Conservation (phyloP, 805 yeast species). For the Ogataea nitratoaversa region DNA sequence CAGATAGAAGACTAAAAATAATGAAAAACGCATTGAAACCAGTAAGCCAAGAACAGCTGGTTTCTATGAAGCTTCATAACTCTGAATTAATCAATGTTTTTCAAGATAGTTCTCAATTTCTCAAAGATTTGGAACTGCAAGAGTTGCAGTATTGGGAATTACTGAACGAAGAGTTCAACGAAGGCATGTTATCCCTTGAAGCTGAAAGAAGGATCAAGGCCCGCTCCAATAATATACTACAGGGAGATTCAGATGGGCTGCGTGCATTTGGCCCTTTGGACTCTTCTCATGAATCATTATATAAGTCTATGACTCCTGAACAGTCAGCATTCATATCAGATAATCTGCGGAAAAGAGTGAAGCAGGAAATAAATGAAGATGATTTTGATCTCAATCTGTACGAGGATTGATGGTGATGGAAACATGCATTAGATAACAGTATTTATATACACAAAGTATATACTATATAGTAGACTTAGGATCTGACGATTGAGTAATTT, state of each 20-base stretch:
- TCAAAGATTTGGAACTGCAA: slow-evolving; percentile 24
- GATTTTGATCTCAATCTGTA: slow-evolving; percentile 7
- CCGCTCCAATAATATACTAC: background rate
- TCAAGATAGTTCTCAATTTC: slow-evolving; percentile 24
- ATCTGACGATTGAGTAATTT: no score
- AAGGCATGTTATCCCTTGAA: slow-evolving; percentile 20
- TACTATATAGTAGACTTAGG: no score
- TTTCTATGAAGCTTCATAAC: slow-evolving; percentile 17
- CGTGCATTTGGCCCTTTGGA: slow-evolving; percentile 14
- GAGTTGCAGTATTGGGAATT: slow-evolving; percentile 31
- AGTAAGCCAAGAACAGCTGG: slow-evolving; percentile 20
- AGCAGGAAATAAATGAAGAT: slow-evolving; percentile 10
- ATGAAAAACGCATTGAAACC: slow-evolving; percentile 28
- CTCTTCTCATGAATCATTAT: slow-evolving; percentile 19
- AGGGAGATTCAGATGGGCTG: no score
- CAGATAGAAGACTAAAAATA: slow-evolving; percentile 22
- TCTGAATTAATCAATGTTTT: slow-evolving; percentile 26
- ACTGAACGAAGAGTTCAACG: slow-evolving; percentile 31
- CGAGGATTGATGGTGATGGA: slow-evolving; percentile 1
- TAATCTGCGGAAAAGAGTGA: slow-evolving; percentile 12
- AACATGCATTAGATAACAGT: no score
- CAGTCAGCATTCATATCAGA: slow-evolving; percentile 16
- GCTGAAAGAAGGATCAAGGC: slow-evolving; percentile 6
- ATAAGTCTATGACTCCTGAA: slow-evolving; percentile 14
- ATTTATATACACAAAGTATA: no score